Conservation (phyloP, 257 asterid genomes). For the Dorcoceras hygrometricum region DNA sequence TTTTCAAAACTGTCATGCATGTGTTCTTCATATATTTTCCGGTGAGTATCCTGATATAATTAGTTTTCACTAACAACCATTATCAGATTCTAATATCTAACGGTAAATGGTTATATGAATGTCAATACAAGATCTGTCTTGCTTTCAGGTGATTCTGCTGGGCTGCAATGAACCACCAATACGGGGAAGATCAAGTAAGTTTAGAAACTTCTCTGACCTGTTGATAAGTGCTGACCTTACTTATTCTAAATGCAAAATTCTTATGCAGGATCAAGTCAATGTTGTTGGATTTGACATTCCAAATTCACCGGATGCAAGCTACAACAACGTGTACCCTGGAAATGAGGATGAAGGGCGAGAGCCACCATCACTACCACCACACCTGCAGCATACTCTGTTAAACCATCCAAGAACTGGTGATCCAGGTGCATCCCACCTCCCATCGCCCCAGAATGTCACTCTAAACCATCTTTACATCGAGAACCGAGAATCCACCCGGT, state of each 20-base stretch:
- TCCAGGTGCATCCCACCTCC: slow-evolving; percentile 41
- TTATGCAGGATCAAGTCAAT: slow-evolving; percentile 63
- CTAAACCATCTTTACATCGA: slow-evolving; percentile 89
- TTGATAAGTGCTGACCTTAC: neutral
- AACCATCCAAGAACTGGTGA: slow-evolving; percentile 46
- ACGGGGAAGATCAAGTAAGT: slow-evolving; percentile 63
- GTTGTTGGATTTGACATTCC: slow-evolving; percentile 84
- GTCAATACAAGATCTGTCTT: slow-evolving; percentile 7
- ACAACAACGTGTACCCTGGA: slow-evolving; percentile 62
- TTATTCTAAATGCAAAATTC: slow-evolving; percentile 3
- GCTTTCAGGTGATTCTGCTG: slow-evolving; percentile 27
- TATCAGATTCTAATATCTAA: too few relatives aligned
- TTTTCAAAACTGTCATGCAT: too few relatives aligned
- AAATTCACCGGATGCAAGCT: slow-evolving; percentile 80
- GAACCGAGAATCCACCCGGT: slow-evolving; percentile 61
- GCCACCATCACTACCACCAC: slow-evolving; percentile 74
- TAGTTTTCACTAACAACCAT: neutral
- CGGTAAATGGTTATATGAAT: neutral
- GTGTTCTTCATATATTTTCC: neutral
- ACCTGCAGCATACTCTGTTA: slow-evolving; percentile 65
- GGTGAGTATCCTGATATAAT: neutral
- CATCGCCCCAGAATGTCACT: slow-evolving; percentile 65
- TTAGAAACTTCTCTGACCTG: neutral
- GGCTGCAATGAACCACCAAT: slow-evolving; percentile 54
- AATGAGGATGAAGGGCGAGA: slow-evolving; percentile 80